phyloP scores from a whole-genome alignment of 179 eudicot genomes.

The Patellifolia procumbens region DNA sequence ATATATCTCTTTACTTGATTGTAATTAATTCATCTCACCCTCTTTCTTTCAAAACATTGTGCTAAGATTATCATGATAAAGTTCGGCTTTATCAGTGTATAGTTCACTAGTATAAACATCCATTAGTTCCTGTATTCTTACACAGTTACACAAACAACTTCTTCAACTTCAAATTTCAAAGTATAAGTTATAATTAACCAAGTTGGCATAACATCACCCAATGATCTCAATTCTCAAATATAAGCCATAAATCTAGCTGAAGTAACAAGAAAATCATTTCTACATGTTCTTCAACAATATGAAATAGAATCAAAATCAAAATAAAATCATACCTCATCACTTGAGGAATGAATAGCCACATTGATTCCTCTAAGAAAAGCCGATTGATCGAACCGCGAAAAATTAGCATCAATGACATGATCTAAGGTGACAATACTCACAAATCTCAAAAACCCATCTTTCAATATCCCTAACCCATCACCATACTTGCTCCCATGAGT shows the following conservation, averaged over 20 bases:
- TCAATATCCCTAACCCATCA: conserved; percentile 61
- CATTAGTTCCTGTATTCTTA: not conserved
- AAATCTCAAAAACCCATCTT: conserved; percentile 64
- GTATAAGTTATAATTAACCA: not conserved
- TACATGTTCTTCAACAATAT: not conserved
- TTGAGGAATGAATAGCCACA: conserved; percentile 55
- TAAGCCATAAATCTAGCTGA: not conserved
- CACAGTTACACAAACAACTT: not conserved
- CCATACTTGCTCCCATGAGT: conserved; percentile 60
- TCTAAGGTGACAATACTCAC: conserved; percentile 46
- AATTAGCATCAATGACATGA: conserved; percentile 55
- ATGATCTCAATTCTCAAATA: conserved; percentile 1
- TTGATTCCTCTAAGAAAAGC: conserved; percentile 61
- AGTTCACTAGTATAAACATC: not conserved
- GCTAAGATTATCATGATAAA: not conserved
- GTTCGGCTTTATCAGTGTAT: not conserved
- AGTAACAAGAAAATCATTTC: not conserved
- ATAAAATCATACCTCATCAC: conserved; percentile 61
- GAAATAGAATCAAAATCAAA: not conserved
- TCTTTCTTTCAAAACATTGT: not conserved
- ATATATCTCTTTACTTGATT: not conserved
- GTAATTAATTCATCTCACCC: not conserved
- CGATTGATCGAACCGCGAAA: conserved; percentile 37
- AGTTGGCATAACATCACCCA: not conserved
- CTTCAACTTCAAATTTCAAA: not conserved